A percentile compares a stretch with the other conserved stretches of the same genome.
These are phyloP conservation scores for Chaetothyriales sp. DNA, from an alignment of 2,329 filamentous ascomycete species.

Conservation along the genomic window DNA sequence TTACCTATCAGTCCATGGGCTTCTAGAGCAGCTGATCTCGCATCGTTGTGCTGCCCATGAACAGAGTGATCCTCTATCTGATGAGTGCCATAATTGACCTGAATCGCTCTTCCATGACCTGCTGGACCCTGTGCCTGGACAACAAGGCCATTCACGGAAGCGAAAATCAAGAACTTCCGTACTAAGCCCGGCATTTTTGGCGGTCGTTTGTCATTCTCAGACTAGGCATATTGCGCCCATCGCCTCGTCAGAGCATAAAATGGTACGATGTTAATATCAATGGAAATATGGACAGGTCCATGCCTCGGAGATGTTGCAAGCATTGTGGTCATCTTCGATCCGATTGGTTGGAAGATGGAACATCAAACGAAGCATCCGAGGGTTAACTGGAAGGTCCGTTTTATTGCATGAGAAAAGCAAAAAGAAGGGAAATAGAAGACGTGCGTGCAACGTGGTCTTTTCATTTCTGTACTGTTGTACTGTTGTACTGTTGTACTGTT, in stretches of 20 bases:
- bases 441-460: neutral
- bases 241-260: too few species aligned
- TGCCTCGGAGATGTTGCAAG: neutral
- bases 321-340: neutral
- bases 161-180: conserved; percentile 67
- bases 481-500: neutral
- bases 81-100: conserved; percentile 55
- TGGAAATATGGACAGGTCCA: neutral
- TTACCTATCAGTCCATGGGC: conserved; percentile 45
- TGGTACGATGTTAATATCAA: too few species aligned
- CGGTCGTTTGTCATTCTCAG: neutral
- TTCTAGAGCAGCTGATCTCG: conserved; percentile 31
- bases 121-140: conserved; percentile 54
- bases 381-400: neutral
- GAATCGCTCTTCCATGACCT: conserved; percentile 40
- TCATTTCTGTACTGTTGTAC: neutral
- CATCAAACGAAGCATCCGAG: neutral
- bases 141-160: conserved; percentile 68
- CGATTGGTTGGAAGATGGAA: neutral
- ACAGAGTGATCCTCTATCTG: conserved; percentile 33
- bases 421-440: neutral
- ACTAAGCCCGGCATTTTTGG: conserved; percentile 58
- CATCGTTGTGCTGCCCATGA: conserved; percentile 19
- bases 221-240: neutral
- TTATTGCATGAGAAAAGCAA: neutral